Base-by-base conservation (phyloP, 2,329 filamentous ascomycete species). In the Penicillium olsonii region DNA sequence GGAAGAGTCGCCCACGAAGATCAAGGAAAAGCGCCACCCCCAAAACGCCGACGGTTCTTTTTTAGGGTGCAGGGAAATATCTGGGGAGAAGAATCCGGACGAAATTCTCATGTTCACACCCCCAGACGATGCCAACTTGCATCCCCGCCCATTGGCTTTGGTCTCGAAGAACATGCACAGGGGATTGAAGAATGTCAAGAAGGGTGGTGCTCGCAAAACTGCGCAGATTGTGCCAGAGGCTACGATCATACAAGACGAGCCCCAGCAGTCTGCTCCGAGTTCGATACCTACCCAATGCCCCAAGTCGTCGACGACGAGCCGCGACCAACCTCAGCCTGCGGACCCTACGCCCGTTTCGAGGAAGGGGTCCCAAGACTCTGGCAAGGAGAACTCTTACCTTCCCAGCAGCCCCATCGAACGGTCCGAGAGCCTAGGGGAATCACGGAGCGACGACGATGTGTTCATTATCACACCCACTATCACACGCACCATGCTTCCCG, bases 401-500 rank as follows among this genome's bases (percentile, higher is more conserved):
- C 45, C 40, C 20, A 41, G 31, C 37, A 60, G 39, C 27, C 39
- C 46, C 18, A 46, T 41, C 17, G 60, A 52, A 31, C 45, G 46
- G 15, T 46, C 45, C 26, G 55, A 53, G 31, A 56, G 54, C 20
- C 42, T 48, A 40, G 52, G n/a, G n/a, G n/a, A 53, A 34, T 47
- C 49, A 45, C 5, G 38, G n/a, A 54, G 52, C n/a, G 58, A 62
- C 17, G 62, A 66, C 62, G 60, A 69, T 66, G 62, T 65, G 48
- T 65, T 65, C 61, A 67, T 66, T 63, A 67, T 65, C 63, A 69
- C 64, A 66, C 72, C 66, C 65, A 74, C 66, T 69, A 69, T 64
- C 68, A 74, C 62, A 57, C 68, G 61, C 65, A 74, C 67, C 63
- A 65, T 65, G 64, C 67, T 68, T 52, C 64, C 62, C 44, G 59